Evolutionary conservation across 768 basidiomycete genomes (phyloP).

Genomic region (Xerocomellus amylosporus): DNA sequence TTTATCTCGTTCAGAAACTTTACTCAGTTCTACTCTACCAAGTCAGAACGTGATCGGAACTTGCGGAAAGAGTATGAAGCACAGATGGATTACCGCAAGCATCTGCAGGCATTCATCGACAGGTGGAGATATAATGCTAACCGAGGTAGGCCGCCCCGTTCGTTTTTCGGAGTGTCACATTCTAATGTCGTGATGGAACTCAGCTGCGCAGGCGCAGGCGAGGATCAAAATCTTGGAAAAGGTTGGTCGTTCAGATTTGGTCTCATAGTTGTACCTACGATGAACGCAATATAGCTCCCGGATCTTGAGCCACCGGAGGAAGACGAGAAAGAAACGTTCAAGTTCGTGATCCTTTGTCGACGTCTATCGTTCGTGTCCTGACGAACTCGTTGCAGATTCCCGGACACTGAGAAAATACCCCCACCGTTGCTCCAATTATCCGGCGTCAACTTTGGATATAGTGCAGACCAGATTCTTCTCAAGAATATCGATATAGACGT

Average conservation of each 20-base stretch:
- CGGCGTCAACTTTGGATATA: constrained; percentile 88
- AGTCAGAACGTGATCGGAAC: constrained; percentile 90
- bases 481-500: constrained; percentile 85
- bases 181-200: constrained; percentile 5
- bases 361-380: not conserved
- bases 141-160: constrained; percentile 49
- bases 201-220: constrained; percentile 84
- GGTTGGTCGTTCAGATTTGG: constrained; percentile 33
- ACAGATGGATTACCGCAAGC: constrained; percentile 92
- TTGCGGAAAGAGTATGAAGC: constrained; percentile 93
- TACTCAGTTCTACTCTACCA: constrained; percentile 97
- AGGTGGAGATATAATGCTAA: constrained; percentile 98
- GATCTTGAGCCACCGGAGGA: constrained; percentile 90
- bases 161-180: not conserved
- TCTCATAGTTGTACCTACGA: not conserved
- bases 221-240: constrained; percentile 79
- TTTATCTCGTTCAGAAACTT: constrained; percentile 66
- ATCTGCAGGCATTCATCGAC: constrained; percentile 97
- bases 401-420: constrained; percentile 95
- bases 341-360: constrained; percentile 38
- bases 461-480: constrained; percentile 69
- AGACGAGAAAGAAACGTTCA: constrained; percentile 93
- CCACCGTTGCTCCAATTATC: constrained; percentile 92
- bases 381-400: constrained; percentile 55
- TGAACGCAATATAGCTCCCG: constrained; percentile 57